These are phyloP conservation scores for Styphnolobium japonicum DNA, from an alignment of 306 rosid species.

Conservation along the genomic window DNA sequence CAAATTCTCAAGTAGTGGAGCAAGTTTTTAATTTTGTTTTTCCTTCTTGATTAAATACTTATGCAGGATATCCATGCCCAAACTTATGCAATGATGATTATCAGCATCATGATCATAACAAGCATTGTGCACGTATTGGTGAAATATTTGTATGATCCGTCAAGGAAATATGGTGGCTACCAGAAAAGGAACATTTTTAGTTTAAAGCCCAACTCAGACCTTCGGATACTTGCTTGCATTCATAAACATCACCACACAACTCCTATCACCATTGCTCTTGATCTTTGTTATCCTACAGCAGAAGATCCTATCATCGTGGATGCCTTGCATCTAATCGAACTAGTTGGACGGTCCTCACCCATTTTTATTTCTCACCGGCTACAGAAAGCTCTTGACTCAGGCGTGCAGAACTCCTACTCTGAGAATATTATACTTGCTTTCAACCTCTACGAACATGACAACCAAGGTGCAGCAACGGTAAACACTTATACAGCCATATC, in stretches of 20 bases:
- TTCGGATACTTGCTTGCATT: constrained; percentile 36
- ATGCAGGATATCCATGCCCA: constrained; percentile 13
- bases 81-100: not conserved
- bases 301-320: constrained; percentile 24
- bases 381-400: not conserved
- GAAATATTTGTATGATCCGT: constrained; percentile 44
- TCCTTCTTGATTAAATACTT: not conserved
- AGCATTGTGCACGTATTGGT: constrained; percentile 21
- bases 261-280: constrained; percentile 31
- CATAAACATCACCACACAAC: constrained; percentile 39
- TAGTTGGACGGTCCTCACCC: constrained; percentile 40
- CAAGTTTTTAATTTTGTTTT: not conserved
- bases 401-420: constrained; percentile 25
- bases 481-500: constrained; percentile 50
- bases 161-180: constrained; percentile 46
- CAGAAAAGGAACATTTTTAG: constrained; percentile 35
- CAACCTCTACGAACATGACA: constrained; percentile 32
- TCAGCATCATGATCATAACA: constrained; percentile 5
- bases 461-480: constrained; percentile 17
- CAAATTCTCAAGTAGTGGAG: not conserved
- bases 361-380: constrained; percentile 44
- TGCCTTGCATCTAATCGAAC: constrained; percentile 51
- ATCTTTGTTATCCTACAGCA: constrained; percentile 29
- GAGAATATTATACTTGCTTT: constrained; percentile 33
- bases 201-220: constrained; percentile 25